Conservation (phyloP, 768 basidiomycete species). For the Termitomyces sp. region DNA sequence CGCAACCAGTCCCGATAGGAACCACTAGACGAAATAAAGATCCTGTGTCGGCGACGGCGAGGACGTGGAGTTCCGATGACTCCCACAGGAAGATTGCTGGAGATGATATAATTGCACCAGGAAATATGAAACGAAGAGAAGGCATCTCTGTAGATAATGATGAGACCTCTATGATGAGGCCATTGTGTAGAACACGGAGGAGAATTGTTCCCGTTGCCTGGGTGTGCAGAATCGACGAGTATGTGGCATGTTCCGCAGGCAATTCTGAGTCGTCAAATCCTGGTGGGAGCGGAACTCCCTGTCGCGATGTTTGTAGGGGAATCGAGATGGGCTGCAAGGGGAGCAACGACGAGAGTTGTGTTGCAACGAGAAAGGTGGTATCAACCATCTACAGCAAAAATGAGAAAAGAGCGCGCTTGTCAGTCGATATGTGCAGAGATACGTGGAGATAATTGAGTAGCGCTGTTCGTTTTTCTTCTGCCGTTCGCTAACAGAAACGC, state of each 20-base stretch:
- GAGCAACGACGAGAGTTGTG: slow-evolving; percentile 62
- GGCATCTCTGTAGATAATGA: slow-evolving; percentile 62
- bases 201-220: slow-evolving; percentile 60
- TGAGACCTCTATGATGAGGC: slow-evolving; percentile 67
- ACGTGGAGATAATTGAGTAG: neutral
- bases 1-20: slow-evolving; percentile 44
- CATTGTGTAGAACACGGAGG: slow-evolving; percentile 68
- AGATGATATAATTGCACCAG: slow-evolving; percentile 55
- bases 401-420: neutral
- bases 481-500: slow-evolving; percentile 3
- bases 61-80: slow-evolving; percentile 55
- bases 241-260: slow-evolving; percentile 69
- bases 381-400: slow-evolving; percentile 20
- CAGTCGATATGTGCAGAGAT: neutral
- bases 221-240: slow-evolving; percentile 52
- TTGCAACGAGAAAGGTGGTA: slow-evolving; percentile 42
- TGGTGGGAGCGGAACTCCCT: slow-evolving; percentile 43
- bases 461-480: neutral
- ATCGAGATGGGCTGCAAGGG: slow-evolving; percentile 45
- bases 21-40: slow-evolving; percentile 72
- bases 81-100: slow-evolving; percentile 61
- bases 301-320: slow-evolving; percentile 54
- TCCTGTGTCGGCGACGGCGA: slow-evolving; percentile 60
- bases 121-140: slow-evolving; percentile 76
- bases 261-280: slow-evolving; percentile 36